These are phyloP conservation scores for Gryganskiella cystojenkinii DNA, from an alignment of 192 early-diverging fungal genomes.

Conservation along the genomic window DNA sequence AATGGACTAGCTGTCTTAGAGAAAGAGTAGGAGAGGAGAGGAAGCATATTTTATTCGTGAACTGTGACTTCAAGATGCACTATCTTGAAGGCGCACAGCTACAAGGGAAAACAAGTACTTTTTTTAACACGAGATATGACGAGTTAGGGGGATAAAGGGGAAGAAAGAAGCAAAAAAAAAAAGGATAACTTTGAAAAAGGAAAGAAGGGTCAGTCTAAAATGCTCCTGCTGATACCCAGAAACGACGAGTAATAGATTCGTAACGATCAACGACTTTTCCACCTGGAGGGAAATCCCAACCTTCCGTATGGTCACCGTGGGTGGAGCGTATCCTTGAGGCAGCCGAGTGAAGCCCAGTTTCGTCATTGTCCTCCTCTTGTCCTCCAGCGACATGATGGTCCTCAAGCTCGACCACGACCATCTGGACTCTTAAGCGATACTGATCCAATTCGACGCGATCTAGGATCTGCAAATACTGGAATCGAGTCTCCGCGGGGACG, in stretches of 20 bases:
- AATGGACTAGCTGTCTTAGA: too few relatives aligned
- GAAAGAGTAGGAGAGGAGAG: too few relatives aligned
- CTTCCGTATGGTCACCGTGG: slow-evolving; percentile 21
- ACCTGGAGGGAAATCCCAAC: slow-evolving; percentile 34
- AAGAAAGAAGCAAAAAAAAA: not conserved
- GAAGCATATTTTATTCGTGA: too few relatives aligned
- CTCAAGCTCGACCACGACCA: slow-evolving; percentile 38
- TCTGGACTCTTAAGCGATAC: slow-evolving; percentile 39
- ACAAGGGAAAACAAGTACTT: not conserved
- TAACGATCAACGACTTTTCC: slow-evolving; percentile 36
- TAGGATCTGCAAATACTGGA: slow-evolving; percentile 36
- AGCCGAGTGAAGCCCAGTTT: not conserved
- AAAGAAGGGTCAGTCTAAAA: slow-evolving; percentile 1
- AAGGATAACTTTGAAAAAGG: not conserved
- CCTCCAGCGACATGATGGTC: too few relatives aligned
- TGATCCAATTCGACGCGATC: slow-evolving; percentile 28
- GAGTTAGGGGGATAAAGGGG: too few relatives aligned
- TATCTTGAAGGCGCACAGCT: too few relatives aligned
- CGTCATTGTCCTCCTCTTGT: not conserved
- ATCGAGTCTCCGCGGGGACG: slow-evolving; percentile 43
- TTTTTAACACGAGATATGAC: too few relatives aligned
- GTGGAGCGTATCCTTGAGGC: not conserved
- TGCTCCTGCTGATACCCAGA: slow-evolving; percentile 34
- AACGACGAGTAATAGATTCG: slow-evolving; percentile 37
- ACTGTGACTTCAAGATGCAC: too few relatives aligned